Evolutionary conservation across 2,329 filamentous ascomycete genomes (phyloP), one percentile per base, ranked within the genome.

Genomic region (Leptosphaerulina australis): DNA sequence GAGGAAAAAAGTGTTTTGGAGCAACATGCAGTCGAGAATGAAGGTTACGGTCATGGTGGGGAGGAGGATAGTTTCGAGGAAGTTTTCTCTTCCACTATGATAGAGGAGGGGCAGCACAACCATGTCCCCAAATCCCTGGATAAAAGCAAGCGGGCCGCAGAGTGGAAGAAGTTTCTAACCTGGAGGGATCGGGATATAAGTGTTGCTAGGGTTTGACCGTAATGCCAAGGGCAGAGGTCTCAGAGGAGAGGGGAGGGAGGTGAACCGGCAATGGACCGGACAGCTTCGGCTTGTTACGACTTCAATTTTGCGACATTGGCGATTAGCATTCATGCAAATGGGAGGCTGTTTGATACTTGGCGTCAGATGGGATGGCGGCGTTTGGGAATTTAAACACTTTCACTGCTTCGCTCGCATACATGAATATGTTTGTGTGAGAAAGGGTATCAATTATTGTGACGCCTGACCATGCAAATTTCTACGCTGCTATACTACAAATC

Each of bases 361-460:
- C 10, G 4, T 30, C 25, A 22, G n/a, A 17, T 35, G 5, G 7
- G 20, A 20, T 18, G 7, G 7, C 41, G 25, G 15, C 7, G 29
- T 34, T 25, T 36, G 26, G 14, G 8, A 21, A 21, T 20, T 31
- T 18, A 29, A 5, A 12, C 18, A 43, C 25, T 14, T 14, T 43
- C 45, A 11, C 25, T 31, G 5, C n/a, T 26, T 22, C 15, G 33
- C n/a, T 12, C 21, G 5, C 9, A 12, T 9, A n/a, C 22, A 21
- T 3, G 17, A 3, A 3, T n/a, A 14, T 11, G 15, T 29, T 33
- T 17, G 44, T 39, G 18, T 29, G n/a, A 30, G 17, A 36, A 53
- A 53, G 53, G 53, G 50, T 56, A 56, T 56, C 53, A 35, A 37
- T 47, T 56, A 14, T 15, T 30, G 31, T 45, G 31, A 49, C 53